These are phyloP conservation scores for Coemansia sp. DNA, from an alignment of 192 early-diverging fungal genomes.

Conservation along the genomic window DNA sequence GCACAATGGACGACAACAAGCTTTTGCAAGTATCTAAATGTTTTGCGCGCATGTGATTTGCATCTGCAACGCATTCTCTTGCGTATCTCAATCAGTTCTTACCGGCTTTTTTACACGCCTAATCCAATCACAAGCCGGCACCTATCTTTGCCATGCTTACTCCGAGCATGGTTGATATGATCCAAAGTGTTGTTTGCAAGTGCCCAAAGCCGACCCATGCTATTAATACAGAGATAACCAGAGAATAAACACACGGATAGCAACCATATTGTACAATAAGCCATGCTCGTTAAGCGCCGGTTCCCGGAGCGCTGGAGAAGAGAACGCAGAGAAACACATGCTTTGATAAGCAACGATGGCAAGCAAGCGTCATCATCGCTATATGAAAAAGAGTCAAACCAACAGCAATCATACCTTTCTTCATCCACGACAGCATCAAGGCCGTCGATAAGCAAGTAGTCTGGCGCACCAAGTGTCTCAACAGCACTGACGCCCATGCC, in stretches of 20 bases:
- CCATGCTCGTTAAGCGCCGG: too few species aligned
- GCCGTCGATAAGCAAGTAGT: constrained; percentile 41
- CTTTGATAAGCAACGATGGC: too few species aligned
- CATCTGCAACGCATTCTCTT: too few species aligned
- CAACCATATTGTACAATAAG: not conserved
- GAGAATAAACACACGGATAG: not conserved
- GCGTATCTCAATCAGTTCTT: too few species aligned
- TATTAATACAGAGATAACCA: constrained; percentile 8
- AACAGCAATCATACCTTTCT: constrained; percentile 33
- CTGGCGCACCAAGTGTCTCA: constrained; percentile 8
- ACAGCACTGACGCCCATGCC: not conserved
- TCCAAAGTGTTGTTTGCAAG: constrained; percentile 41
- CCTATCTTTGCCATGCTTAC: not conserved
- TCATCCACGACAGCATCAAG: constrained; percentile 24
- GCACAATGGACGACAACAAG: too few species aligned
- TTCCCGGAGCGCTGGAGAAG: too few species aligned
- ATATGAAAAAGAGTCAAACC: too few species aligned
- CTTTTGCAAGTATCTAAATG: too few species aligned
- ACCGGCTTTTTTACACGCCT: not conserved
- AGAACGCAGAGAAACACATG: too few species aligned
- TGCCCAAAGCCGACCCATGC: constrained; percentile 32
- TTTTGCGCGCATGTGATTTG: too few species aligned
- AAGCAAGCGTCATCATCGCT: too few species aligned
- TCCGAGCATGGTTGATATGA: constrained; percentile 18
- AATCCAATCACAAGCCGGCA: constrained; percentile 27